Conservation (phyloP, 768 basidiomycete genomes). For the Auriscalpium vulgare region DNA sequence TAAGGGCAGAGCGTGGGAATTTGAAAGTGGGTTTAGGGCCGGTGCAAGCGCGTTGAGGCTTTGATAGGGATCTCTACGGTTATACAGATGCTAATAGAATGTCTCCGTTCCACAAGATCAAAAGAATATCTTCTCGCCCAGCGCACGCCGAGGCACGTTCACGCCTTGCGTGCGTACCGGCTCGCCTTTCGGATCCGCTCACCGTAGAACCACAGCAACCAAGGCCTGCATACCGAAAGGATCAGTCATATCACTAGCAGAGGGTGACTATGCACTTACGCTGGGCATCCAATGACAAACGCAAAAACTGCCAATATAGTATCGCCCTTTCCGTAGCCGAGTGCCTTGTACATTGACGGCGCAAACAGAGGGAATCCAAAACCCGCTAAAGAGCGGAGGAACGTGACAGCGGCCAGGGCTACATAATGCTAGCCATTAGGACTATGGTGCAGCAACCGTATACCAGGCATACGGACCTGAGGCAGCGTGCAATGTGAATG, state of each 20-base stretch:
- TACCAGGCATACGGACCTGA: constrained; percentile 36
- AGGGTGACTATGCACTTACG: constrained; percentile 18
- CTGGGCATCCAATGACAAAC: constrained; percentile 57
- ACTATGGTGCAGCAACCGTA: constrained; percentile 4
- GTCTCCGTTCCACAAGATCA: too few species aligned
- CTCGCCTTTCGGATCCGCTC: constrained; percentile 33
- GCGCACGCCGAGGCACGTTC: too few species aligned
- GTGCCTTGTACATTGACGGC: constrained; percentile 51
- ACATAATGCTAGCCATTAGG: constrained; percentile 8
- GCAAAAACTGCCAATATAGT: constrained; percentile 54
- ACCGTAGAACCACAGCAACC: constrained; percentile 38
- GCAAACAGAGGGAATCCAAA: constrained; percentile 79
- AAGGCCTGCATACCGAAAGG: not conserved
- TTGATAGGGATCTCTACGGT: too few species aligned
- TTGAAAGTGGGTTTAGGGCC: not conserved
- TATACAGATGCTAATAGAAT: too few species aligned
- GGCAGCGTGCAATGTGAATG: constrained; percentile 59
- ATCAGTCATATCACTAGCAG: not conserved
- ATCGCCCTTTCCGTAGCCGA: constrained; percentile 66
- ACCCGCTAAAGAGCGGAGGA: constrained; percentile 56
- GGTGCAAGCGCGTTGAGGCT: not conserved
- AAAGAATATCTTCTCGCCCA: too few species aligned
- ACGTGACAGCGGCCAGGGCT: constrained; percentile 61
- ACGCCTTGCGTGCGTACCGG: too few species aligned
- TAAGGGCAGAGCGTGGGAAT: not conserved